Evolutionary conservation across 306 rosid species (phyloP), one percentile per base, ranked within the genome.

Genomic region (Styphnolobium japonicum): DNA sequence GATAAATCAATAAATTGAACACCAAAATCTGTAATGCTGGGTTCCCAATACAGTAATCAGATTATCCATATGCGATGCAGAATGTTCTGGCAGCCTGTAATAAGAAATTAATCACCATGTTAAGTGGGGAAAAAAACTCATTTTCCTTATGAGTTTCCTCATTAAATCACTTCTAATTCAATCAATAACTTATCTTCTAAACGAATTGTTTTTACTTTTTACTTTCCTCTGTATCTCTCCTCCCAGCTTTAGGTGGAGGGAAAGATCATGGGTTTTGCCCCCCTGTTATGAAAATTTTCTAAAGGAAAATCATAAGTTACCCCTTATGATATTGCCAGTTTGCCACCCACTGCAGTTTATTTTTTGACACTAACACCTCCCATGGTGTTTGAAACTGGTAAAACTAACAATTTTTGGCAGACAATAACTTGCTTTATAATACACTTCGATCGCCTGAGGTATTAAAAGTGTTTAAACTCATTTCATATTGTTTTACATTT

Each of bases 1-100:
- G 33, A 51, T 37, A 61, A 34, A 69, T 75, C 72, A 75, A 57
- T 33, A 51, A 77, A 71, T 23, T 36, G 39, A 78, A 37, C 22
- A 19, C 18, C 29, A 12, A 62, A 33, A 56, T 23, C 55, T 73
- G 25, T 52, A 56, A 56, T 36, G 52, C 66, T 48, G 42, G 57
- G 62, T 71, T 48, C 8, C 25, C 49, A 64, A 31, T 42, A 61
- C 6, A 16, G 61, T 22, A 49, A 52, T 40, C 19, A n/a, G 43
- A 82, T 42, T 51, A 23, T 69, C 65, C 69, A 40, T 10, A 43
- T 15, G 70, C 39, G 52, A 65, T 27, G 53, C 55, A 21, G 37
- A 6, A 10, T 10, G 4, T 21, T 74, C 51, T 7, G 27, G 65
- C 48, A 67, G 34, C 77, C 80, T 83, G 75, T n/a, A 55, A 55